Evolutionary conservation across 768 basidiomycete species (phyloP).

Genomic region (Sutorius australiensis): DNA sequence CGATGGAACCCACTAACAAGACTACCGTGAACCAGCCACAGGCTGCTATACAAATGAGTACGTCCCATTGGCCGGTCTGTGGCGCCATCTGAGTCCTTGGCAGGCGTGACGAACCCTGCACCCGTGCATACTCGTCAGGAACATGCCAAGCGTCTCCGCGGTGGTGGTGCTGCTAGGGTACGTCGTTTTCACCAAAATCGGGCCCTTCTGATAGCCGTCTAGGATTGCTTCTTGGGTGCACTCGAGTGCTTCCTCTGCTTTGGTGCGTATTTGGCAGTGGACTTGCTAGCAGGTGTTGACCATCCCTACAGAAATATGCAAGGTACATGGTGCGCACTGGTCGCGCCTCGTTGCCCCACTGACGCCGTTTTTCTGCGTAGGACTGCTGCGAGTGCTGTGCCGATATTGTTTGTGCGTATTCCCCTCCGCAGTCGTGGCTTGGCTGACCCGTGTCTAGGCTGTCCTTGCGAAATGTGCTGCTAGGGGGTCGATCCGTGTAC

Average conservation of each 20-base stretch:
- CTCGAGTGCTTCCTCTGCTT: slow-evolving; percentile 71
- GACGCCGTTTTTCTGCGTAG: slow-evolving; percentile 28
- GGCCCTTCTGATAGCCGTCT: background rate
- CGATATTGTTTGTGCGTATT: slow-evolving; percentile 64
- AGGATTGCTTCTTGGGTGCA: slow-evolving; percentile 67
- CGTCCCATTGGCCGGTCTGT: slow-evolving; percentile 21
- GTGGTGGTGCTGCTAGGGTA: slow-evolving; percentile 69
- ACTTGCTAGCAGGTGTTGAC: background rate
- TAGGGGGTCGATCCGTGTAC: slow-evolving; percentile 27
- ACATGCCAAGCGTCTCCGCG: slow-evolving; percentile 57
- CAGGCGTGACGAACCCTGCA: slow-evolving; percentile 48
- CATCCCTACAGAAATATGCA: slow-evolving; percentile 55
- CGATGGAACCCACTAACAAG: slow-evolving; percentile 32
- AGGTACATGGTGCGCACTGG: slow-evolving; percentile 37
- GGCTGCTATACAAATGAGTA: slow-evolving; percentile 61
- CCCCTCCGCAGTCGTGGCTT: background rate
- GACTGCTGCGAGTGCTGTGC: slow-evolving; percentile 67
- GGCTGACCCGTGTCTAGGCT: slow-evolving; percentile 42
- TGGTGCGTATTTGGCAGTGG: slow-evolving; percentile 39
- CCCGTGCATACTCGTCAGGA: slow-evolving; percentile 40
- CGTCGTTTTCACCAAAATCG: background rate
- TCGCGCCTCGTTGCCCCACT: background rate
- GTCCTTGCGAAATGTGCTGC: slow-evolving; percentile 79
- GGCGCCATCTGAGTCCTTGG: background rate
- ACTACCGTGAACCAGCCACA: slow-evolving; percentile 52